Conservation (phyloP, 2,329 filamentous ascomycete genomes). For the Geosmithia morbida region DNA sequence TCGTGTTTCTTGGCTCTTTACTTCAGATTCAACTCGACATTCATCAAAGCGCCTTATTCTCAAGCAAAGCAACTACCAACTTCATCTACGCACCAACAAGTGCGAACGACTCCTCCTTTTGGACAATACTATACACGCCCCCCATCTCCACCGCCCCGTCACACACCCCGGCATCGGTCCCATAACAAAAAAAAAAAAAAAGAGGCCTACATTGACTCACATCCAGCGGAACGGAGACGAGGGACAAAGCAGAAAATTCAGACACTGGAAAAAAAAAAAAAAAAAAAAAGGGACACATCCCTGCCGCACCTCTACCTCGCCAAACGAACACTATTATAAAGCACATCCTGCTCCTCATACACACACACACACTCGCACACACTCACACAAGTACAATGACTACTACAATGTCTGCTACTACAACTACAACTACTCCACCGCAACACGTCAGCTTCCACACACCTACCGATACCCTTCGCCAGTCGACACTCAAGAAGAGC, state of each 20-base stretch:
- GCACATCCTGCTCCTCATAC: too few relatives aligned
- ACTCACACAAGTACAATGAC: background rate
- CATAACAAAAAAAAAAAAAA: background rate
- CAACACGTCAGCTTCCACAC: constrained; percentile 7
- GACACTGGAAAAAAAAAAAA: background rate
- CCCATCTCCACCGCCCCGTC: background rate
- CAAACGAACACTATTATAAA: background rate
- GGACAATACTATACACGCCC: background rate
- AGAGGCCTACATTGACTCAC: background rate
- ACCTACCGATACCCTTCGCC: constrained; percentile 11
- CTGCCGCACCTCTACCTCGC: background rate
- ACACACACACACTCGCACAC: too few relatives aligned
- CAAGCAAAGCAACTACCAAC: background rate
- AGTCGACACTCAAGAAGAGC: constrained; percentile 48
- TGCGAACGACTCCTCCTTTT: background rate
- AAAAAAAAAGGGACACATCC: background rate
- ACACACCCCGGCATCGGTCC: background rate
- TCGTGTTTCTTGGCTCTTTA: background rate
- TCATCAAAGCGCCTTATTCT: background rate
- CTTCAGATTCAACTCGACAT: background rate
- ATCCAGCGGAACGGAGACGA: background rate
- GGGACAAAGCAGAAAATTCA: background rate
- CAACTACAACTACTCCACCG: constrained; percentile 11
- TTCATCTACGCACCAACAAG: background rate
- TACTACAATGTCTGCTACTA: constrained; percentile 3